Percentiles rank a stretch among this genome's conserved stretches.
Conservation (phyloP, 1,139 yeast genomes). For the Yamadazyma oceani region DNA sequence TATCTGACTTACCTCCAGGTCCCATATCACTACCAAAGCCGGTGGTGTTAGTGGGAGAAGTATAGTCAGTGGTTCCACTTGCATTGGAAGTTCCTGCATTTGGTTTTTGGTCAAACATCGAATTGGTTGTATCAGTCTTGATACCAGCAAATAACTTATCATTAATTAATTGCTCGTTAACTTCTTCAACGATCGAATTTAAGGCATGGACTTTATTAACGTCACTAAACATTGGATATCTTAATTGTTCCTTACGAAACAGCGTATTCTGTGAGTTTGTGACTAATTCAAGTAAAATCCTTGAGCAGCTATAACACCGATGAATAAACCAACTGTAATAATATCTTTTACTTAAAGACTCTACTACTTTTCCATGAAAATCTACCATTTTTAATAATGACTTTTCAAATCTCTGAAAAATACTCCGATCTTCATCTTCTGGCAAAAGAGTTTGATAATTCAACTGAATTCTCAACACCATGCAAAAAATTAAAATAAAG, state of each 20-base stretch:
- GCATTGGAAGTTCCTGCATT: too few relatives aligned
- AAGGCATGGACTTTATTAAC: not conserved
- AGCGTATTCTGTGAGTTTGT: not conserved
- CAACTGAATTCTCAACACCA: conserved; percentile 7
- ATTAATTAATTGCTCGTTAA: not conserved
- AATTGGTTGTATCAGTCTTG: too few relatives aligned
- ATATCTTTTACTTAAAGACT: conserved; percentile 1
- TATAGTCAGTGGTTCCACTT: too few relatives aligned
- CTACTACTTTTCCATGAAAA: not conserved
- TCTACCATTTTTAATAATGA: not conserved
- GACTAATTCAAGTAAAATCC: not conserved
- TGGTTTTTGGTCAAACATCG: too few relatives aligned
- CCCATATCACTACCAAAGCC: too few relatives aligned
- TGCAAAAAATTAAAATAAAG: conserved; percentile 25
- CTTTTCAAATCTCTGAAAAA: not conserved
- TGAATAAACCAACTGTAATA: conserved; percentile 2
- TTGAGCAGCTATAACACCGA: not conserved
- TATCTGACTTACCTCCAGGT: too few relatives aligned
- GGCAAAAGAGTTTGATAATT: not conserved
- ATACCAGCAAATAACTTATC: not conserved
- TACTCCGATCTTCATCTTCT: not conserved
- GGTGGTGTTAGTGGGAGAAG: too few relatives aligned
- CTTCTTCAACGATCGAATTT: not conserved
- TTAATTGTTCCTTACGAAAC: not conserved
- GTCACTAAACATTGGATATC: conserved; percentile 2